Base-by-base conservation (phyloP, 1,284 basidiomycete species). In the Leccinum solheimii region DNA sequence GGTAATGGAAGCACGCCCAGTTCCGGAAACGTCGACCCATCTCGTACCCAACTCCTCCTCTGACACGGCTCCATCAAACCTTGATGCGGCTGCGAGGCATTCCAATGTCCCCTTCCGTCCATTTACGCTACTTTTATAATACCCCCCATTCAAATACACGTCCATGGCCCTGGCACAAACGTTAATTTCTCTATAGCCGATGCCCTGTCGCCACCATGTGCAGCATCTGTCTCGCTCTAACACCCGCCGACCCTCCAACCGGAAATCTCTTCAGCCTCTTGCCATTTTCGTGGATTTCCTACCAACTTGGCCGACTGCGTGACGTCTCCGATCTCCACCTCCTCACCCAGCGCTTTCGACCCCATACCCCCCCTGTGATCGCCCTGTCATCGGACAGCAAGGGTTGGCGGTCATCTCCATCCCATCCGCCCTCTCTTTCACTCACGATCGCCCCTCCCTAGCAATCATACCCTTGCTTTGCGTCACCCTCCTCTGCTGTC, bases 51-150 rank as follows among this genome's bases (percentile, higher is more conserved):
- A 34, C 52, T 49, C 38, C 36, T 52, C 43, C 40, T 56, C 50
- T 52, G 45, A 51, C 49, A 51, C 53, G 57, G 56, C 56, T 48
- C 58, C 69, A 70, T 73, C 69, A 71, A 72, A 71, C 67, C 70
- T 69, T 73, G 69, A 68, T 63, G 38, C 53, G 52, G 45, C 45
- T 66, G 64, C 57, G 59, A 62, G 62, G 53, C 57, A 27, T 54
- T 57, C 56, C 16, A 40, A 57, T 54, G 27, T 53, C 64, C 61
- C 21, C 27, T 61, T 54, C 49, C 21, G 49, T 64, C 45, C 27
- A 52, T 51, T 57, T 62, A 62, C 55, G 57, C 45, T 57, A 60
- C 53, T 51, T 56, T 58, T 49, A 57, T 53, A 59, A 63, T 61
- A 13, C 26, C 3, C 57, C 10, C 52, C 63, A 60, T 56, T 61